phyloP scores from a whole-genome alignment of 2,329 filamentous ascomycete genomes.

The Chalaropsis ovoidea region DNA sequence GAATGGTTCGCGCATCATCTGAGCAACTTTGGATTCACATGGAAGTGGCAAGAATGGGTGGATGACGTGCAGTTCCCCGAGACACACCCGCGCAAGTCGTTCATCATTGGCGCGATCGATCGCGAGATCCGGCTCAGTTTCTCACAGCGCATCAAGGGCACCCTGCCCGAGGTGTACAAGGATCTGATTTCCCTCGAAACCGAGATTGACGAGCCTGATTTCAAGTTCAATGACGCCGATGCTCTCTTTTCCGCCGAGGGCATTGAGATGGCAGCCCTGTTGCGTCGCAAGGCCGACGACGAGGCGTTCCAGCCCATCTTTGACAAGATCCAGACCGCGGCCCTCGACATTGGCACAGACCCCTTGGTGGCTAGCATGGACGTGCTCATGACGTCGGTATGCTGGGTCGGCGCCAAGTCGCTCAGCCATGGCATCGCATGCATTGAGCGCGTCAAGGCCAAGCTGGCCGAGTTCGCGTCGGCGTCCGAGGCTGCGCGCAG shows the following conservation, averaged over 20 bases:
- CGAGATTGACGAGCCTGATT: slow-evolving; percentile 90
- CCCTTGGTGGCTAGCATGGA: slow-evolving; percentile 81
- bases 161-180: slow-evolving; percentile 74
- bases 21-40: slow-evolving; percentile 97
- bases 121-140: slow-evolving; percentile 97
- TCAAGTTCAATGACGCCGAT: slow-evolving; percentile 73
- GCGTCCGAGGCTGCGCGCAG: slow-evolving; percentile 64
- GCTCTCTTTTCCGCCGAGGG: slow-evolving; percentile 77
- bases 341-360: slow-evolving; percentile 60
- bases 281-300: slow-evolving; percentile 75
- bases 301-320: slow-evolving; percentile 79
- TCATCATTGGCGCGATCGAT: slow-evolving; percentile 81
- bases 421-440: slow-evolving; percentile 91
- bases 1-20: slow-evolving; percentile 98
- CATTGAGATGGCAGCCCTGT: slow-evolving; percentile 65
- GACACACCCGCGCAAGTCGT: slow-evolving; percentile 81
- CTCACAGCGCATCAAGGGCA: slow-evolving; percentile 89
- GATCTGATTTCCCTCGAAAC: slow-evolving; percentile 72
- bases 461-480: slow-evolving; percentile 67
- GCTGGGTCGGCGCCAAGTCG: slow-evolving; percentile 88
- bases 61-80: slow-evolving; percentile 70
- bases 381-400: slow-evolving; percentile 86
- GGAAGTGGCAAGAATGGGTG: slow-evolving; percentile 98
- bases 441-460: slow-evolving; percentile 88
- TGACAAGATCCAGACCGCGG: slow-evolving; percentile 69